Evolutionary conservation across 441 rosid genomes (phyloP).

Genomic region (Erodium trifolium): DNA sequence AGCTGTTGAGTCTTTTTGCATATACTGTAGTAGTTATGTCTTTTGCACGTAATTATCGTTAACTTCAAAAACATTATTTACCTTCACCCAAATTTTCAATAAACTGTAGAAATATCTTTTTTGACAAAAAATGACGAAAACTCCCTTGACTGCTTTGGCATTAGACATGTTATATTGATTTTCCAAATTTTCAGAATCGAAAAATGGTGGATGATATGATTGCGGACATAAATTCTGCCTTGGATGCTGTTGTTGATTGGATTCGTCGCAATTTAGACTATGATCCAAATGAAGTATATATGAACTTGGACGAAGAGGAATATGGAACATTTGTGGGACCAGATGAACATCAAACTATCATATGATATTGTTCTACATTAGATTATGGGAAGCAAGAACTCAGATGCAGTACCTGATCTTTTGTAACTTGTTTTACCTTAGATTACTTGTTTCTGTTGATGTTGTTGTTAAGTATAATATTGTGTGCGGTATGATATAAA

Average conservation of each 20-base stretch:
- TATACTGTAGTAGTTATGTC: too few relatives aligned
- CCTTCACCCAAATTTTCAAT: too few relatives aligned
- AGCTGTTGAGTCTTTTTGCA: neutral
- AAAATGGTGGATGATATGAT: constrained; percentile 56
- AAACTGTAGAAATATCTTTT: too few relatives aligned
- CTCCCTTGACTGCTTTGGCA: too few relatives aligned
- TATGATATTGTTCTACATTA: neutral
- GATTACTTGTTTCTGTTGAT: neutral
- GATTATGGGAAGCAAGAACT: neutral
- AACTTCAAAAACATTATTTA: too few relatives aligned
- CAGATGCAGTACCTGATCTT: neutral
- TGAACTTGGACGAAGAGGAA: neutral
- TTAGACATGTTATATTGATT: constrained; percentile 7
- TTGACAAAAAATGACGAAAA: too few relatives aligned
- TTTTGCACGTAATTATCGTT: too few relatives aligned
- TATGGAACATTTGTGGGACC: neutral
- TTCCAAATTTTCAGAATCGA: constrained; percentile 46
- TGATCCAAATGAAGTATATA: neutral
- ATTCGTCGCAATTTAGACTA: constrained; percentile 20
- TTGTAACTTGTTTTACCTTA: neutral
- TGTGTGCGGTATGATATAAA: neutral
- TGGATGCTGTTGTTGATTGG: constrained; percentile 57
- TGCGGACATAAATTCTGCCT: constrained; percentile 57
- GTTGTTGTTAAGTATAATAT: neutral
- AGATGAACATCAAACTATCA: neutral